Percentiles rank a stretch among this genome's conserved stretches.
Conservation (phyloP, 345 rosid genomes). For the Citrus medica region DNA sequence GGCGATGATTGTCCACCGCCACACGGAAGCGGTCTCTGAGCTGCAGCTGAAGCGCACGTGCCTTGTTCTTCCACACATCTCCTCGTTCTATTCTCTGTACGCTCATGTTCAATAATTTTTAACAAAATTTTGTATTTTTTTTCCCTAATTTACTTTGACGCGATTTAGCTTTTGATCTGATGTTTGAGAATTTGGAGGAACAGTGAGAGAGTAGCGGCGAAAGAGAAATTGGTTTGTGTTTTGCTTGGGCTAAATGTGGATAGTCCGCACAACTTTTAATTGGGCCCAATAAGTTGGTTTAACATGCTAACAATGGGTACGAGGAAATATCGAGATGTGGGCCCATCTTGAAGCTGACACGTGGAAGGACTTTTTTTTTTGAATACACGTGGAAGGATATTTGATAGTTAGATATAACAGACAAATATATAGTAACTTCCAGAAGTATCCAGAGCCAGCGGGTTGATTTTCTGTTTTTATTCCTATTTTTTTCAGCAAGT, state of each 20-base stretch:
- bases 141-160: background rate
- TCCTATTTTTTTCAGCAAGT: too few species aligned
- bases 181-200: background rate
- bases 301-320: background rate
- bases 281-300: background rate
- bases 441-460: too few species aligned
- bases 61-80: conserved; percentile 83
- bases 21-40: conserved; percentile 76
- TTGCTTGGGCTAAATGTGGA: background rate
- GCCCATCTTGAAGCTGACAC: background rate
- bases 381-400: background rate
- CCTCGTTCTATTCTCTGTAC: conserved; percentile 57
- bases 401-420: background rate
- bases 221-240: background rate
- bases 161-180: background rate
- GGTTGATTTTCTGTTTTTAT: too few species aligned
- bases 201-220: background rate
- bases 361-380: background rate
- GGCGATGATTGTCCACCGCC: conserved; percentile 57
- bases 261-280: background rate
- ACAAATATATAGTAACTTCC: background rate
- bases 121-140: background rate
- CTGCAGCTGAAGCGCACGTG: conserved; percentile 55
- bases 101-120: conserved; percentile 28
- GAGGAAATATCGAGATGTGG: background rate